phyloP scores from a whole-genome alignment of 106 monocot species.

The Acanthochlamys bracteata region DNA sequence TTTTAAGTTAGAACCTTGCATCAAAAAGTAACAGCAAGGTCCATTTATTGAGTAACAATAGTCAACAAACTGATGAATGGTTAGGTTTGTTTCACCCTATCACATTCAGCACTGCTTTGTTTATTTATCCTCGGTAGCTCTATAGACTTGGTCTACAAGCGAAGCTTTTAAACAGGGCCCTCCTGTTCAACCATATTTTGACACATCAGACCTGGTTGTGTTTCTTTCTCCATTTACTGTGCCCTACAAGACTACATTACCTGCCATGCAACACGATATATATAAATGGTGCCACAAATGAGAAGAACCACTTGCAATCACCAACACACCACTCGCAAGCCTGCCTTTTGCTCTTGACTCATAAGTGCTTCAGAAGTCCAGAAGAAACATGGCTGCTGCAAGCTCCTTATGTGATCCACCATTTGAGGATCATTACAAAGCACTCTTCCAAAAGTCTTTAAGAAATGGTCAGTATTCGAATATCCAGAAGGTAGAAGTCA shows the following conservation, averaged over 20 bases:
- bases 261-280: conserved; percentile 2
- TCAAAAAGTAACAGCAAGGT: too few relatives aligned
- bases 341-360: too few relatives aligned
- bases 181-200: neutral
- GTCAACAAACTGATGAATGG: conserved; percentile 2
- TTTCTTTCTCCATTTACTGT: neutral
- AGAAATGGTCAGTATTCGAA: neutral
- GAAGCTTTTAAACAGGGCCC: neutral
- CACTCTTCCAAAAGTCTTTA: conserved; percentile 3
- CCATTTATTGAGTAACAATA: neutral
- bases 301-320: neutral
- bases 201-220: neutral
- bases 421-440: conserved; percentile 13
- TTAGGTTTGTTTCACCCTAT: neutral
- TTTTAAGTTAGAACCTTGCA: too few relatives aligned
- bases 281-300: neutral
- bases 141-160: neutral
- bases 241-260: neutral
- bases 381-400: neutral
- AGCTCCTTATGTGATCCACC: conserved; percentile 14
- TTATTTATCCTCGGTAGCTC: neutral
- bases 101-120: neutral
- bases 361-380: neutral
- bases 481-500: neutral
- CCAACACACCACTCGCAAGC: too few relatives aligned